Evolutionary conservation across 495 filamentous ascomycete species (phyloP), one percentile per base, ranked within the genome.

Genomic region (Corynascus novoguineensis): DNA sequence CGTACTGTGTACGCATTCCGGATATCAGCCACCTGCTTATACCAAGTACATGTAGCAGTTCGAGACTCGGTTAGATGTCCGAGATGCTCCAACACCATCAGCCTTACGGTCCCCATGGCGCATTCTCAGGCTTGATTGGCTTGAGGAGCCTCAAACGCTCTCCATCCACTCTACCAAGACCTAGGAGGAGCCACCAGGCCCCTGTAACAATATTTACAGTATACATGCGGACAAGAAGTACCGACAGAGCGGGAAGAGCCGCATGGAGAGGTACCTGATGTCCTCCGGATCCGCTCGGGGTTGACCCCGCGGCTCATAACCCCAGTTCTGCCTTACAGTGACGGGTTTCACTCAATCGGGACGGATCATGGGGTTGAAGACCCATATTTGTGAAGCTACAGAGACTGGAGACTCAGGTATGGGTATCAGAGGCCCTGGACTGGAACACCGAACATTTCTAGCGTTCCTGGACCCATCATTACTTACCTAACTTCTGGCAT

Each of bases 201-300:
- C n/a, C 38, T 40, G 50, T 64, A 55, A 45, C 60, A 55, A 41
- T 50, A 58, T 60, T 41, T 57, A 65, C 32, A 35, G 58, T 60
- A 45, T 57, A 65, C 32, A 35, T 55, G 59, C 55, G 44, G 61
- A 55, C 50, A 59, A 53, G 29, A 50, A 45, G 46, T 17, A 27
- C 52, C 50, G 48, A 34, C 44, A 25, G 52, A 31, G 45, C 58
- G 64, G 61, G 59, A 64, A 64, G 59, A 59, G 61, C 64, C 64
- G 61, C 50, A 42, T 50, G 59, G 55, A 54, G 42, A 31, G 12
- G 59, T 44, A 49, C 48, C 41, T 37, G 45, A 44, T 27, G 42
- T 47, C 25, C 42, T 62, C 55, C 21, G 21, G 38, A 40, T 52
- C 55, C 32, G 60, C 47, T 35, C 31, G 5, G 34, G 21, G 28